These are phyloP conservation scores for Dactylonectria estremocensis DNA, from an alignment of 2,329 filamentous ascomycete species.

Conservation along the genomic window DNA sequence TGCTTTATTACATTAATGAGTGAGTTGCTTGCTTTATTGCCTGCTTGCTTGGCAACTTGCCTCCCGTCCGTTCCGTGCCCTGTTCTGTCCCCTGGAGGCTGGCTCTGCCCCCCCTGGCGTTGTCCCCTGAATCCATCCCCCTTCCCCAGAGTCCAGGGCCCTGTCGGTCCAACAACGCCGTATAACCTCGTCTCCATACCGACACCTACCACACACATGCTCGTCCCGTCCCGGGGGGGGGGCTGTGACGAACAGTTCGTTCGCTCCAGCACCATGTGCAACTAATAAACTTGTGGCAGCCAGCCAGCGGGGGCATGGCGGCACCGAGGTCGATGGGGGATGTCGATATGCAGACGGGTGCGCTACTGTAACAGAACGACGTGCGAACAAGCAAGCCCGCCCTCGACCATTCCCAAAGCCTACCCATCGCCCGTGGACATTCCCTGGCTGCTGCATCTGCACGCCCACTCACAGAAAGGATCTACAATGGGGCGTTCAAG, in stretches of 20 bases:
- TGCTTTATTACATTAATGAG: neutral
- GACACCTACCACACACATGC: neutral
- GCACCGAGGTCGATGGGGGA: neutral
- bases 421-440: conserved; percentile 18
- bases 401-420: conserved; percentile 27
- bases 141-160: conserved; percentile 9
- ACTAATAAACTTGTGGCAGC: neutral
- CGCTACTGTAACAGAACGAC: neutral
- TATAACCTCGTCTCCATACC: neutral
- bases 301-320: neutral
- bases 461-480: conserved; percentile 12
- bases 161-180: neutral
- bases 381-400: neutral
- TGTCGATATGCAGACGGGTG: neutral
- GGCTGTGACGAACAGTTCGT: conserved; percentile 1
- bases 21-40: neutral
- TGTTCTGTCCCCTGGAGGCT: neutral
- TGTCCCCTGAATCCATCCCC: neutral
- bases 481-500: conserved; percentile 15
- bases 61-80: conserved; percentile 8
- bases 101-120: neutral
- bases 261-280: conserved; percentile 7
- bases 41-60: neutral
- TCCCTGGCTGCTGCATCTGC: conserved; percentile 22
- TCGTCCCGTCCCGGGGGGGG: neutral